Evolutionary conservation across 2,329 filamentous ascomycete species (phyloP).

Genomic region (Paraconiothyrium brasiliense): DNA sequence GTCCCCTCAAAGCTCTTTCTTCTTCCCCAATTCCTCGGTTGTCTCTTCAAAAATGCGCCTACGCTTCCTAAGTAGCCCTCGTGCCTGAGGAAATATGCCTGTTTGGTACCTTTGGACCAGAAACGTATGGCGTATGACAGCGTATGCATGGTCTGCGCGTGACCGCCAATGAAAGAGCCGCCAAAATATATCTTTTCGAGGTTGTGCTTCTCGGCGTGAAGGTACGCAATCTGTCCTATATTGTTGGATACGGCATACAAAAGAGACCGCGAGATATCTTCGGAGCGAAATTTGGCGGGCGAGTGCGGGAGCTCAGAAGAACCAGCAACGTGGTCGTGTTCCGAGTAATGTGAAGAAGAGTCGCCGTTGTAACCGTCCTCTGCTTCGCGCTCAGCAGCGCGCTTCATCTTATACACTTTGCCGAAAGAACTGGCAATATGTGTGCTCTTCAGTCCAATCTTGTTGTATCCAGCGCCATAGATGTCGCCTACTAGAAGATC

Average conservation of each 20-base stretch:
- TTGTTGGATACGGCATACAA: constrained; percentile 96
- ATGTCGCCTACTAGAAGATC: constrained; percentile 99
- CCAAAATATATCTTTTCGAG: constrained; percentile 96
- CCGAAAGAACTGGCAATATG: constrained; percentile 97
- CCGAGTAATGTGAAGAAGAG: constrained; percentile 42
- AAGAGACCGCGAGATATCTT: constrained; percentile 89
- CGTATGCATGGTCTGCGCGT: constrained; percentile 97
- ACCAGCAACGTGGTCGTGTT: constrained; percentile 47
- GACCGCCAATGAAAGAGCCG: constrained; percentile 94
- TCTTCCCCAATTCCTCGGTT: constrained; percentile 90
- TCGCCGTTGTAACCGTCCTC: constrained; percentile 72
- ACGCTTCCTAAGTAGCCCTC: constrained; percentile 96
- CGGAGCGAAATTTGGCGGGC: constrained; percentile 71
- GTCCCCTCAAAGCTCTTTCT: constrained; percentile 74
- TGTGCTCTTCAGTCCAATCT: constrained; percentile 94
- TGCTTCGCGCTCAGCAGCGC: constrained; percentile 79
- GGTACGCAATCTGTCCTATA: constrained; percentile 95
- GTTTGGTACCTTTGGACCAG: constrained; percentile 92
- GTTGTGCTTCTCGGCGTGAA: constrained; percentile 95
- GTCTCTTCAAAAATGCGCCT: constrained; percentile 90
- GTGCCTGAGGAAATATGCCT: constrained; percentile 94
- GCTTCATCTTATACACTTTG: constrained; percentile 94
- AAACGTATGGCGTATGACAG: constrained; percentile 96
- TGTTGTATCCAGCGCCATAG: constrained; percentile 93
- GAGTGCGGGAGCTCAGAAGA: constrained; percentile 43